Evolutionary conservation across 805 yeast genomes (phyloP).

Genomic region (Nakazawaea holstii): DNA sequence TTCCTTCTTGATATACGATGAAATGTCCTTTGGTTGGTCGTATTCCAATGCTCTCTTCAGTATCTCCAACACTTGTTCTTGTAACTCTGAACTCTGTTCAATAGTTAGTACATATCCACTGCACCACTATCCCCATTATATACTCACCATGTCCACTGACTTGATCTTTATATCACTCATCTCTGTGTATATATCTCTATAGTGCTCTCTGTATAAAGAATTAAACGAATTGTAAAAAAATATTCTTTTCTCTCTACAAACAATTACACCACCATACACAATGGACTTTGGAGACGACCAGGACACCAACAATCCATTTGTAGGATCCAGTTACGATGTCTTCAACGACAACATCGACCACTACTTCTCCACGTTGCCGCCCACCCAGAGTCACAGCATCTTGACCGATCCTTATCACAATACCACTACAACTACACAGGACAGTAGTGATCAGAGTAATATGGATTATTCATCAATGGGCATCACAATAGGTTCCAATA

Average conservation of each 20-base stretch:
- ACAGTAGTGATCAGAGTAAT: not conserved
- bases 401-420: no score
- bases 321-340: slow-evolving; percentile 27
- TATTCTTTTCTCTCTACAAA: not conserved
- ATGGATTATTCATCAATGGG: not conserved
- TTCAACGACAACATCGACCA: slow-evolving; percentile 14
- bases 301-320: slow-evolving; percentile 32
- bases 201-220: no score
- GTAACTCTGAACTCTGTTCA: slow-evolving; percentile 52
- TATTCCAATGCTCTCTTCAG: not conserved
- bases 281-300: slow-evolving; percentile 26
- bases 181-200: not conserved
- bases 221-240: no score
- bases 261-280: not conserved
- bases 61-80: slow-evolving; percentile 29
- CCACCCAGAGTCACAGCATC: not conserved
- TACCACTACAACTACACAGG: not conserved
- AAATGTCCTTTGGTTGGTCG: slow-evolving; percentile 52
- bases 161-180: not conserved
- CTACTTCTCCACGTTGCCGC: not conserved
- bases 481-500: no score
- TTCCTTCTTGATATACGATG: slow-evolving; percentile 57
- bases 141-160: not conserved
- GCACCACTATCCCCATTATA: no score
- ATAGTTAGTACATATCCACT: no score